These are phyloP conservation scores for Aspergillus indologenus DNA, from an alignment of 495 filamentous ascomycete genomes.

Conservation along the genomic window DNA sequence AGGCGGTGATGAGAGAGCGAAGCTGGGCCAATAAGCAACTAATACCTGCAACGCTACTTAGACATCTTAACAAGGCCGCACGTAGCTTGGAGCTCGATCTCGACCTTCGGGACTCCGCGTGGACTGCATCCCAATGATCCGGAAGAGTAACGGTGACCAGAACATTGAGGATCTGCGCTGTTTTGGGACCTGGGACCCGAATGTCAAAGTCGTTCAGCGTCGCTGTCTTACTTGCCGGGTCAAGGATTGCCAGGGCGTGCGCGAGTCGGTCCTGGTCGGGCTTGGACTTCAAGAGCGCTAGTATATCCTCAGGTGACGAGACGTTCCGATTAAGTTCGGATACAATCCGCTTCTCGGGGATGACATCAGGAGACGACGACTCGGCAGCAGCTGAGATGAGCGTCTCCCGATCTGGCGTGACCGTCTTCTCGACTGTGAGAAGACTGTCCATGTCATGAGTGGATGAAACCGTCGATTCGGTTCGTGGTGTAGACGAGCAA, in stretches of 20 bases:
- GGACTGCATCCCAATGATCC: slow-evolving; percentile 69
- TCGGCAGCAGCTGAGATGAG: slow-evolving; percentile 22
- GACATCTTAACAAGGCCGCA: slow-evolving; percentile 57
- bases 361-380: slow-evolving; percentile 1
- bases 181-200: slow-evolving; percentile 56
- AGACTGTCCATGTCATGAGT: slow-evolving; percentile 39
- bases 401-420: slow-evolving; percentile 24
- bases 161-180: slow-evolving; percentile 66
- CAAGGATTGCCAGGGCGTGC: slow-evolving; percentile 52
- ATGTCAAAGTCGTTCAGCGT: slow-evolving; percentile 52
- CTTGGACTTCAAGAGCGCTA: slow-evolving; percentile 60
- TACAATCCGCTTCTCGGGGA: slow-evolving; percentile 9
- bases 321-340: slow-evolving; percentile 21
- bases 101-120: slow-evolving; percentile 37
- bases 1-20: slow-evolving; percentile 44
- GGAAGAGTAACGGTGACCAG: slow-evolving; percentile 69
- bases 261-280: slow-evolving; percentile 59
- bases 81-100: slow-evolving; percentile 32
- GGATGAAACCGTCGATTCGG: slow-evolving; percentile 3
- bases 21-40: slow-evolving; percentile 65
- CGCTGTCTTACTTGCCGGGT: slow-evolving; percentile 32
- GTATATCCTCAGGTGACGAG: slow-evolving; percentile 53
- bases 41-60: slow-evolving; percentile 69
- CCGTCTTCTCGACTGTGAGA: slow-evolving; percentile 41
- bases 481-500: slow-evolving; percentile 9